Evolutionary conservation across 2,329 filamentous ascomycete genomes (phyloP), one percentile per base, ranked within the genome.

Genomic region (Trichoderma simmonsii): DNA sequence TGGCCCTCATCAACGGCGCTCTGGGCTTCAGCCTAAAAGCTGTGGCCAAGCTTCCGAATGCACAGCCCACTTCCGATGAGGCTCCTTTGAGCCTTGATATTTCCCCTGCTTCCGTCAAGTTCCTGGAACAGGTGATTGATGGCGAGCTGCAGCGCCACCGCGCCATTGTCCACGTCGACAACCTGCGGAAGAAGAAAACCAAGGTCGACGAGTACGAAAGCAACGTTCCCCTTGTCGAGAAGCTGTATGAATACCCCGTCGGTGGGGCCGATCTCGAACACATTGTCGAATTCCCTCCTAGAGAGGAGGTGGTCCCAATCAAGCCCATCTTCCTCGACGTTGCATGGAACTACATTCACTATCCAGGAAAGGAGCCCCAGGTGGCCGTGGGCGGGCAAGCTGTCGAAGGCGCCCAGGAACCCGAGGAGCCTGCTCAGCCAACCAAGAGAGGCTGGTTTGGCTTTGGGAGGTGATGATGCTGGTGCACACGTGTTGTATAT

Each of bases 321-420:
- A 99, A 99, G 85, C 96, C 96, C 32, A 86, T 98, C 39, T 98
- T 98, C 86, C 89, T 98, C 72, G 96, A 99, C 79, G 92, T 97
- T 8, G 96, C 96, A 11, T 99, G 94, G 93, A 98, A 98, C 80
- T 98, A 98, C 80, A 95, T 99, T 74, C 90, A 94, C 63, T 99
- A 99, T 79, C 94, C 95, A 0, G 90, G 90, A 39, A 89, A 89
- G 76, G 76, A 81, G 36, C 78, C 80, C 7, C 76, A 81, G 72
- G 77, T 76, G 70, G 75, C 73, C 7, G 74, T 75, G 70, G 75
- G 73, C 6, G 74, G 75, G 36, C 72, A 77, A 34, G 73, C 67
- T 15, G 77, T 78, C 72, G 77, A 74, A 18, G 79, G 80, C 32
- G 73, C 76, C 5, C 81, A 79, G 72, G 77, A 83, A 71, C 81